Percentiles rank a stretch among this genome's conserved stretches.
Conservation (phyloP, 139 green algal species). For the Tetraselmis striata region DNA sequence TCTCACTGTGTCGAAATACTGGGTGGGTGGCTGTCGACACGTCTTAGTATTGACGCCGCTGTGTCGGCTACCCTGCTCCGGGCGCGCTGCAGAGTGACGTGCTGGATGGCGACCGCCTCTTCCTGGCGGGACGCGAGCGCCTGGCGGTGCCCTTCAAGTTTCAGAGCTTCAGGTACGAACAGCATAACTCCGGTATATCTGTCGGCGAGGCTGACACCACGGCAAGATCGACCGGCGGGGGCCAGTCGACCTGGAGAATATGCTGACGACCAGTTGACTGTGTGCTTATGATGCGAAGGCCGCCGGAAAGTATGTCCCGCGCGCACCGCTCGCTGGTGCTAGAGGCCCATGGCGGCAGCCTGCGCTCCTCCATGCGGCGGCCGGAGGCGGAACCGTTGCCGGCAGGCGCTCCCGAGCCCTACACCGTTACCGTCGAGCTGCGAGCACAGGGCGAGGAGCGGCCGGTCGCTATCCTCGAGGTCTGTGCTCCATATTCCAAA, state of each 20-base stretch:
- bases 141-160: constrained; percentile 14
- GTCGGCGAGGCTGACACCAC: too few species aligned
- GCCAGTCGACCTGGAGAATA: too few species aligned
- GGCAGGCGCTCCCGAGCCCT: background rate
- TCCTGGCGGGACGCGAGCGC: constrained; percentile 4
- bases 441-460: background rate
- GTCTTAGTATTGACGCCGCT: too few species aligned
- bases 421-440: background rate
- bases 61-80: too few species aligned
- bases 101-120: constrained; percentile 4
- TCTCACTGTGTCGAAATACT: too few species aligned
- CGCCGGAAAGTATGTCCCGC: background rate
- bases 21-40: too few species aligned
- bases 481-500: too few species aligned
- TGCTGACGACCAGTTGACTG: too few species aligned
- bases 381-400: background rate
- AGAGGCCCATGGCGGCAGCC: background rate
- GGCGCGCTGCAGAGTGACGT: constrained; percentile 9
- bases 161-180: constrained; percentile 12
- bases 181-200: too few species aligned
- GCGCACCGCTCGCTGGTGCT: background rate
- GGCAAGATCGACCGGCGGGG: too few species aligned
- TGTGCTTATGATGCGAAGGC: too few species aligned
- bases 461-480: background rate
- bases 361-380: background rate